phyloP scores from a whole-genome alignment of 768 basidiomycete species.

The Kondoa malvinella region DNA sequence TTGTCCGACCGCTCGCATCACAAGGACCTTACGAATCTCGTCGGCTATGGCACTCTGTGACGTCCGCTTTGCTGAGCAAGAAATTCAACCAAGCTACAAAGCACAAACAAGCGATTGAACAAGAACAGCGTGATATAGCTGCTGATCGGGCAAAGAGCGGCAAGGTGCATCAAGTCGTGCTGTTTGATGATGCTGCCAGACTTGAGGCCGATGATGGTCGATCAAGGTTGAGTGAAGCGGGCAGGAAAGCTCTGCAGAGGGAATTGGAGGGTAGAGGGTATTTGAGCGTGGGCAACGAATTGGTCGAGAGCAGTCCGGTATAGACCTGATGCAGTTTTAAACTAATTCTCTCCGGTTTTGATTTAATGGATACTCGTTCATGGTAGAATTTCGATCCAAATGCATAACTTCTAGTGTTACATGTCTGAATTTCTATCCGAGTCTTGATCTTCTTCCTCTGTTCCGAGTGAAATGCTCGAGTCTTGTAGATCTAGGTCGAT shows the following conservation, averaged over 20 bases:
- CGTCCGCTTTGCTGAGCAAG: slow-evolving; percentile 47
- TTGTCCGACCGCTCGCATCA: slow-evolving; percentile 59
- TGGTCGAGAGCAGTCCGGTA: too few relatives aligned
- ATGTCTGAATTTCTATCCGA: not conserved
- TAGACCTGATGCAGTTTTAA: too few relatives aligned
- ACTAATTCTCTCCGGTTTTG: too few relatives aligned
- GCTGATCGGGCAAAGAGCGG: slow-evolving; percentile 70
- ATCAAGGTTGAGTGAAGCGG: not conserved
- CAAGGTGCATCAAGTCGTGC: slow-evolving; percentile 35
- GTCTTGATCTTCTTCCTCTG: not conserved
- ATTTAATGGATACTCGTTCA: too few relatives aligned
- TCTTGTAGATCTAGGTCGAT: not conserved
- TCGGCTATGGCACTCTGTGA: slow-evolving; percentile 53
- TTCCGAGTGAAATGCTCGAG: not conserved
- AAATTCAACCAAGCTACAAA: slow-evolving; percentile 80
- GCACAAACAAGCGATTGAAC: slow-evolving; percentile 81
- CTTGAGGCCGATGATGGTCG: not conserved
- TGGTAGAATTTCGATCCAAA: too few relatives aligned
- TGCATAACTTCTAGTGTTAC: not conserved
- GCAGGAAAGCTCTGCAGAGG: not conserved
- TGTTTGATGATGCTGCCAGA: slow-evolving; percentile 34
- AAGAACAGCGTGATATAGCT: slow-evolving; percentile 74
- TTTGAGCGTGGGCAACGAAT: too few relatives aligned
- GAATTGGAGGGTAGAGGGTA: not conserved
- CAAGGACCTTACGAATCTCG: slow-evolving; percentile 70